A percentile compares a stretch with the other conserved stretches of the same genome.
These are phyloP conservation scores for Cryomyces antarcticus DNA, from an alignment of 495 filamentous ascomycete species.

Conservation along the genomic window DNA sequence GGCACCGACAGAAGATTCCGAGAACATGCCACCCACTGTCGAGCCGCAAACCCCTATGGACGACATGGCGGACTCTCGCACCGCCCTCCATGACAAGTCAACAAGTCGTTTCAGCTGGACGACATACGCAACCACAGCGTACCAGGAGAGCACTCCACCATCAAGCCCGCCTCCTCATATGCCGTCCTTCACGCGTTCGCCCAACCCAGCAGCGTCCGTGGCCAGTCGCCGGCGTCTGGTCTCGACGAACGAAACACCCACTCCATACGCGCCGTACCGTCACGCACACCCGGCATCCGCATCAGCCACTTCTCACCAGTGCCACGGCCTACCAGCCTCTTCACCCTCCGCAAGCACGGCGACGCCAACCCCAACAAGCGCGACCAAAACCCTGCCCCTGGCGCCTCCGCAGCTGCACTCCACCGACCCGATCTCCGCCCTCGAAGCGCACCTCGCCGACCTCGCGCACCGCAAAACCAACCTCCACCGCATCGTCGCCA, in stretches of 20 bases:
- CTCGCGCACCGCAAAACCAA: slow-evolving; percentile 47
- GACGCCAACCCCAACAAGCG: slow-evolving; percentile 6
- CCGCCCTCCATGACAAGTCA: slow-evolving; percentile 19
- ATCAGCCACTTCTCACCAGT: not conserved
- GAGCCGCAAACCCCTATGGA: no score
- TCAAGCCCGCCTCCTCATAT: slow-evolving; percentile 21
- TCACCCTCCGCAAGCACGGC: not conserved
- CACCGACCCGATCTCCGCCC: slow-evolving; percentile 39
- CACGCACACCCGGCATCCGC: not conserved
- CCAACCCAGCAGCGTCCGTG: slow-evolving; percentile 6
- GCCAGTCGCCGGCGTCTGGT: not conserved
- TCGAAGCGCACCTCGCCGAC: slow-evolving; percentile 45
- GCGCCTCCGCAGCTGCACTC: slow-evolving; percentile 35
- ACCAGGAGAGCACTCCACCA: slow-evolving; percentile 25
- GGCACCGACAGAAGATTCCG: no score
- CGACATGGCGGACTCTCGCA: no score
- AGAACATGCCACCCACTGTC: no score
- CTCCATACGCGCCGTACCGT: not conserved
- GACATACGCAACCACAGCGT: slow-evolving; percentile 41
- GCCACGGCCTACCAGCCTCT: not conserved
- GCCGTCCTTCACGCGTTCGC: slow-evolving; percentile 14
- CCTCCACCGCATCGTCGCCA: slow-evolving; percentile 28
- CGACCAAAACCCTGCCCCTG: slow-evolving; percentile 34
- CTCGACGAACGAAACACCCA: not conserved
- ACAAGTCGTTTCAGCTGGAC: slow-evolving; percentile 54